Evolutionary conservation across 179 eudicot genomes (phyloP).

Genomic region (Drosera spatulata): DNA sequence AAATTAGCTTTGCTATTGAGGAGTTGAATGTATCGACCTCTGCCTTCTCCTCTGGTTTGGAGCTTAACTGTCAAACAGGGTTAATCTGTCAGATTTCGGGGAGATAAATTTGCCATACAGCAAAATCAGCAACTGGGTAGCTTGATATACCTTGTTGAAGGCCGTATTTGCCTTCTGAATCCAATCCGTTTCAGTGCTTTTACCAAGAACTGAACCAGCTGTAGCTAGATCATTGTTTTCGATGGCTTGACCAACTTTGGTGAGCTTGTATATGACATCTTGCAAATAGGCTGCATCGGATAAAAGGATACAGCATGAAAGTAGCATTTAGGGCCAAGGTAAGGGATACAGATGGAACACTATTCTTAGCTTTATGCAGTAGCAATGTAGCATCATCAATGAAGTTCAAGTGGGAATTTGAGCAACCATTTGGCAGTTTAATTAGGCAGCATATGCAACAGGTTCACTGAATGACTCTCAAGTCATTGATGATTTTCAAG

Average conservation of each 20-base stretch:
- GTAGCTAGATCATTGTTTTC: conserved; percentile 69
- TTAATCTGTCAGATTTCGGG: too few species aligned
- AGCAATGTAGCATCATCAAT: too few species aligned
- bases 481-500: too few species aligned
- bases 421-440: too few species aligned
- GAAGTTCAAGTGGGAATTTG: too few species aligned
- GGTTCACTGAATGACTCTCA: too few species aligned
- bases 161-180: conserved; percentile 72
- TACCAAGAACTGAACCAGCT: conserved; percentile 71
- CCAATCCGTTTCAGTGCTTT: conserved; percentile 62
- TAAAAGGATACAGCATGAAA: not conserved
- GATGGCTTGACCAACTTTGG: conserved; percentile 82
- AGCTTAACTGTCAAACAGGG: conserved; percentile 42
- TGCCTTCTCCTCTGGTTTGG: conserved; percentile 62
- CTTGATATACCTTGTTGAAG: conserved; percentile 49
- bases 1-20: conserved; percentile 56
- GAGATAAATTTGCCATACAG: too few species aligned
- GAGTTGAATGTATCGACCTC: conserved; percentile 61
- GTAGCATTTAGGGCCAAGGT: too few species aligned
- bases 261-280: conserved; percentile 76
- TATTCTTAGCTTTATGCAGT: too few species aligned
- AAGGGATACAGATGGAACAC: too few species aligned
- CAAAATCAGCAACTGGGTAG: not conserved
- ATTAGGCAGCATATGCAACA: too few species aligned
- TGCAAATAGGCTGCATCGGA: conserved; percentile 60